phyloP scores from a whole-genome alignment of 257 asterid species.

The Capsicum baccatum region DNA sequence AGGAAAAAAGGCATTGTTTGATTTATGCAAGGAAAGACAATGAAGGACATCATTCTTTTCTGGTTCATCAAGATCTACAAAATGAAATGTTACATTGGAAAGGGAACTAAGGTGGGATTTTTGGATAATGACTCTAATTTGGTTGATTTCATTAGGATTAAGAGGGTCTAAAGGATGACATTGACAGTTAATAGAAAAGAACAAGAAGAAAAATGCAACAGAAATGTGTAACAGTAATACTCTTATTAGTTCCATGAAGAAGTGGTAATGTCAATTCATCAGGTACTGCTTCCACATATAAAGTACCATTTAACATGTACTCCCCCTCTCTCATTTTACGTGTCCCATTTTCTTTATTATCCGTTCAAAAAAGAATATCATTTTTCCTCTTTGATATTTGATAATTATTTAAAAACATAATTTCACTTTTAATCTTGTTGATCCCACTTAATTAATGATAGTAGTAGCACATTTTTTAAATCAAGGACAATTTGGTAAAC shows the following conservation, averaged over 20 bases:
- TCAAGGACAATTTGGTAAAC: no score
- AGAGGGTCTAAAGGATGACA: slow-evolving; percentile 79
- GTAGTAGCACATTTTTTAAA: no score
- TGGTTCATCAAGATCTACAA: slow-evolving; percentile 36
- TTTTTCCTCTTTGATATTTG: no score
- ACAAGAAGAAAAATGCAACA: not conserved
- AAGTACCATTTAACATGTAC: slow-evolving; percentile 24
- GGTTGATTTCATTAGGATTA: slow-evolving; percentile 52
- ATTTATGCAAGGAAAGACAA: slow-evolving; percentile 45
- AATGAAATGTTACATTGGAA: slow-evolving; percentile 27
- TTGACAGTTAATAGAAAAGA: slow-evolving; percentile 19
- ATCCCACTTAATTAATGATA: no score
- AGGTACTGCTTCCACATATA: slow-evolving; percentile 27
- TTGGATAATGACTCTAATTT: slow-evolving; percentile 36
- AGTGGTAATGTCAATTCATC: slow-evolving; percentile 26
- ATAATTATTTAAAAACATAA: no score
- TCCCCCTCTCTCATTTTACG: no score
- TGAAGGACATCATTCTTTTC: slow-evolving; percentile 54
- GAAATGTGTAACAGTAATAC: not conserved
- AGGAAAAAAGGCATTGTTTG: slow-evolving; percentile 38
- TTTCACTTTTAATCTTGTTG: no score
- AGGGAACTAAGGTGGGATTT: slow-evolving; percentile 32
- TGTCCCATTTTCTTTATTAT: no score
- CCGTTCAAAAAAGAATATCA: no score
- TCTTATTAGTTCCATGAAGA: slow-evolving; percentile 8